These are phyloP conservation scores for Sphagnum tenellum DNA, from an alignment of 225 moss, liverwort and hornwort species.

Conservation along the genomic window DNA sequence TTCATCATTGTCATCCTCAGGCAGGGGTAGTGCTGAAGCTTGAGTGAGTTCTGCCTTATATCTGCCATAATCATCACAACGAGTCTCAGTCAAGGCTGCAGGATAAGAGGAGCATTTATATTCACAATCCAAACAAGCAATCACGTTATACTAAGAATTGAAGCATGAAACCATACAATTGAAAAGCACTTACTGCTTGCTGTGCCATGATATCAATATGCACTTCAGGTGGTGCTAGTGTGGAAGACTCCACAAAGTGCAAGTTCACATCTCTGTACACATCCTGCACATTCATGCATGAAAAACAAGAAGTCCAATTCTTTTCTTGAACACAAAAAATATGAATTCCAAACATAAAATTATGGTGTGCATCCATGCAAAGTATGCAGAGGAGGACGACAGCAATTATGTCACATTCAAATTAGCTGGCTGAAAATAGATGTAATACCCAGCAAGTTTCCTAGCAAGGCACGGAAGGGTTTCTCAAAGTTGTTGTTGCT, in stretches of 20 bases:
- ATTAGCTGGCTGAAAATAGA: too few relatives aligned
- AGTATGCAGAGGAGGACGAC: not conserved
- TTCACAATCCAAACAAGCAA: not conserved
- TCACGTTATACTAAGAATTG: too few relatives aligned
- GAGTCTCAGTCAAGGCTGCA: too few relatives aligned
- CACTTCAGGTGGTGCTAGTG: conserved; percentile 41
- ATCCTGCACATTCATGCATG: not conserved
- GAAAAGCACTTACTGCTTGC: conserved; percentile 20
- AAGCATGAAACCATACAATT: not conserved
- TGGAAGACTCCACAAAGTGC: conserved; percentile 52
- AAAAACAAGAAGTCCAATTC: too few relatives aligned
- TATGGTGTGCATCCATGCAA: not conserved
- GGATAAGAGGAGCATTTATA: too few relatives aligned
- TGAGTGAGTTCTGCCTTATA: conserved; percentile 28
- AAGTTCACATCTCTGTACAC: conserved; percentile 29
- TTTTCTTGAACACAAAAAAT: too few relatives aligned
- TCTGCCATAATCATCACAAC: conserved; percentile 5
- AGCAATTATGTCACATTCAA: not conserved
- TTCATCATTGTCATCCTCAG: conserved; percentile 43
- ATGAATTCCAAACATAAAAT: not conserved
- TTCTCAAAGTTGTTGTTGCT: conserved; percentile 56
- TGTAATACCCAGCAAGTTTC: conserved; percentile 37
- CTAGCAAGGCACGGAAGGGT: conserved; percentile 44
- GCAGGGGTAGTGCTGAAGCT: conserved; percentile 44
- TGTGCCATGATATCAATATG: conserved; percentile 36